Conservation (phyloP, 768 basidiomycete species). For the Tricholoma furcatifolium region DNA sequence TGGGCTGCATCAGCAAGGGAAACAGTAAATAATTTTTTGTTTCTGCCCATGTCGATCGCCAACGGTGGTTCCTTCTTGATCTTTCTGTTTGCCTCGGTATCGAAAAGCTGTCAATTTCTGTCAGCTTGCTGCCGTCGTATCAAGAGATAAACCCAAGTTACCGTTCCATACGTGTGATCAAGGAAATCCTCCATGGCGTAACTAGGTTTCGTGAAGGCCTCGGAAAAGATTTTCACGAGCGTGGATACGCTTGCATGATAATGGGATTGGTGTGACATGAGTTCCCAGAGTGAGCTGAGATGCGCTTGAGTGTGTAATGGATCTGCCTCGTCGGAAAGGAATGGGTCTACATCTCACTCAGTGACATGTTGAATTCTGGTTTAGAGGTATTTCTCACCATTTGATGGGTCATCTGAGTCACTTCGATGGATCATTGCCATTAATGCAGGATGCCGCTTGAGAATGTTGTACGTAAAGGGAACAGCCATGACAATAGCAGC, state of each 20-base stretch:
- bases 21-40: conserved; percentile 2
- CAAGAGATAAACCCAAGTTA: conserved; percentile 31
- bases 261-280: conserved; percentile 74
- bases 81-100: conserved; percentile 76
- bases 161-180: conserved; percentile 89
- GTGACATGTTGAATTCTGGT: neutral
- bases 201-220: conserved; percentile 91
- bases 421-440: conserved; percentile 91
- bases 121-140: neutral
- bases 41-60: conserved; percentile 38
- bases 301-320: conserved; percentile 79
- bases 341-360: conserved; percentile 52
- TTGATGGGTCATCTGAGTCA: conserved; percentile 32
- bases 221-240: conserved; percentile 79
- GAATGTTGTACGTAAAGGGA: conserved; percentile 91
- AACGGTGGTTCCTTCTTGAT: conserved; percentile 79
- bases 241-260: conserved; percentile 90
- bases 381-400: conserved; percentile 26
- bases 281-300: conserved; percentile 91
- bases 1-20: neutral
- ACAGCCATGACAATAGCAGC: conserved; percentile 88
- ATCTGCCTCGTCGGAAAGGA: conserved; percentile 60
- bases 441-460: conserved; percentile 87
- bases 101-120: conserved; percentile 62
- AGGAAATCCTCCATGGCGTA: conserved; percentile 95